These are phyloP conservation scores for Crucihimalaya himalaica DNA, from an alignment of 345 rosid genomes.

Conservation along the genomic window DNA sequence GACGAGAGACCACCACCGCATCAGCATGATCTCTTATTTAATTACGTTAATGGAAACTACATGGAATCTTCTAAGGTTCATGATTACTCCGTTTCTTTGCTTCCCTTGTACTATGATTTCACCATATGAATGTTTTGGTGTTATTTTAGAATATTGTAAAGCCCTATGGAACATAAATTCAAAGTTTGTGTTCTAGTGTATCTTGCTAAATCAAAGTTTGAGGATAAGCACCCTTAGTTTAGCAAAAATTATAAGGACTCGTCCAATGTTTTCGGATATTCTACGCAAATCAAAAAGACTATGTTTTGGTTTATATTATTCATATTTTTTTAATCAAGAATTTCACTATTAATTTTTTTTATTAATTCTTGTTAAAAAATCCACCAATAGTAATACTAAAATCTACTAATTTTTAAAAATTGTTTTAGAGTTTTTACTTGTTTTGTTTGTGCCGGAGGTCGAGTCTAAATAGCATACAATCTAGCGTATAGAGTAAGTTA, in stretches of 20 bases:
- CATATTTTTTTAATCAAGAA: too few species aligned
- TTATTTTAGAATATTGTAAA: conserved; percentile 18
- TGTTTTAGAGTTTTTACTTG: too few species aligned
- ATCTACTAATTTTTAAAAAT: too few species aligned
- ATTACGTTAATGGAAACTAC: conserved; percentile 28
- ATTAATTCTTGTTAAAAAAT: too few species aligned
- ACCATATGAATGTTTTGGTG: conserved; percentile 23
- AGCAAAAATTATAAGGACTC: not conserved
- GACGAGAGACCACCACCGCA: not conserved
- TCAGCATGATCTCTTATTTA: conserved; percentile 6
- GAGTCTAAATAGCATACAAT: too few species aligned
- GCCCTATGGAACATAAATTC: conserved; percentile 25
- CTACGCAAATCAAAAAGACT: too few species aligned
- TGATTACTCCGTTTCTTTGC: conserved; percentile 29
- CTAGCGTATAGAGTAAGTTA: too few species aligned
- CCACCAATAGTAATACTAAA: too few species aligned
- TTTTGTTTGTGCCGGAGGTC: too few species aligned
- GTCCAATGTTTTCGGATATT: not conserved
- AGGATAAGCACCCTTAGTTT: not conserved
- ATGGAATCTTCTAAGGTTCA: conserved; percentile 25
- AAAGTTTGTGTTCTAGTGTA: conserved; percentile 31
- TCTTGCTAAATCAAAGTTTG: not conserved
- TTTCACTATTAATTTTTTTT: too few species aligned
- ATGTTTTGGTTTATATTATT: too few species aligned
- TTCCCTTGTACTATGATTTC: conserved; percentile 40